Evolutionary conservation across 1,139 yeast genomes (phyloP).

Genomic region (Candida frijolesensis): DNA sequence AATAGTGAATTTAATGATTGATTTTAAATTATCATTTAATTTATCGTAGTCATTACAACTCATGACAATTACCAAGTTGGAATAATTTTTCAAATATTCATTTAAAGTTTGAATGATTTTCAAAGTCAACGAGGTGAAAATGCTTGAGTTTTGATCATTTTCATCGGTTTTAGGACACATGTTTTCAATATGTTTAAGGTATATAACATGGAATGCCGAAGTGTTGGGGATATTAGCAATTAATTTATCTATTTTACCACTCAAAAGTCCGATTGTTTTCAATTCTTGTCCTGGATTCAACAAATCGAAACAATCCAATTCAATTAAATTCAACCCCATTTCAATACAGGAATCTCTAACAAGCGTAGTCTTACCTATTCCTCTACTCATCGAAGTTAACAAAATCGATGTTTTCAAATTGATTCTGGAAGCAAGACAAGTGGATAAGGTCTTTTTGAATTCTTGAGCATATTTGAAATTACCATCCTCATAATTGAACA

Average conservation of each 20-base stretch:
- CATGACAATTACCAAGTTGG: constrained; percentile 57
- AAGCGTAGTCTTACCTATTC: constrained; percentile 76
- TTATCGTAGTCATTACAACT: constrained; percentile 75
- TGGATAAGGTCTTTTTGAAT: constrained; percentile 51
- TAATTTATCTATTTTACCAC: constrained; percentile 72
- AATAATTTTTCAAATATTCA: constrained; percentile 46
- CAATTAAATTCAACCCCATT: constrained; percentile 69
- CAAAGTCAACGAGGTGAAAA: constrained; percentile 57
- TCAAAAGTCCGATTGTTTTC: constrained; percentile 75
- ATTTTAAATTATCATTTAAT: constrained; percentile 66
- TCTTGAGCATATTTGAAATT: constrained; percentile 54
- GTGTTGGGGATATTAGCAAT: constrained; percentile 24
- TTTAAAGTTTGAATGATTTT: constrained; percentile 62
- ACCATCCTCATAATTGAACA: constrained; percentile 31
- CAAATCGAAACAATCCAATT: constrained; percentile 68
- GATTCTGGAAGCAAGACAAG: constrained; percentile 41
- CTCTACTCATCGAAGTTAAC: constrained; percentile 69
- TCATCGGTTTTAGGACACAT: constrained; percentile 69
- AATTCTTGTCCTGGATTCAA: constrained; percentile 70
- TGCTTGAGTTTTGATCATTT: constrained; percentile 58
- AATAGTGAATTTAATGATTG: constrained; percentile 75
- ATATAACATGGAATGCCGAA: constrained; percentile 46
- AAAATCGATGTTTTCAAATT: constrained; percentile 64
- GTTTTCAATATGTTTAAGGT: constrained; percentile 73
- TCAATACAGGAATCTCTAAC: constrained; percentile 57